Evolutionary conservation across 225 moss, liverwort and hornwort species (phyloP).

Genomic region (Pseudoscleropodium purum): DNA sequence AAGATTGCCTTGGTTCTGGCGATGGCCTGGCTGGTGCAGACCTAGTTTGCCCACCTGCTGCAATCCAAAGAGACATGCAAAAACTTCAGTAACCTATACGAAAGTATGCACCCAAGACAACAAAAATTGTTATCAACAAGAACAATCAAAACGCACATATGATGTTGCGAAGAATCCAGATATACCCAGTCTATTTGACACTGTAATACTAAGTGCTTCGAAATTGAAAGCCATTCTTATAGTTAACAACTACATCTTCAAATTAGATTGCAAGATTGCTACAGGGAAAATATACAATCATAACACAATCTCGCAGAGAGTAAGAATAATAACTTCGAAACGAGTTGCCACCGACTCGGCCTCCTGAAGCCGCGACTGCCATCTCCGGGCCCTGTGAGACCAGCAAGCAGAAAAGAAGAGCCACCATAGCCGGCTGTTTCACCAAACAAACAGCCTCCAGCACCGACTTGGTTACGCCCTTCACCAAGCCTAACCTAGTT

Average conservation of each 20-base stretch:
- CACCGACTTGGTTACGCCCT: not conserved
- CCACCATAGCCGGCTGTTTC: conserved; percentile 40
- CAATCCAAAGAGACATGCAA: not conserved
- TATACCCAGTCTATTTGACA: not conserved
- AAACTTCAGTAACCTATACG: not conserved
- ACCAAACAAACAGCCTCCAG: conserved; percentile 7
- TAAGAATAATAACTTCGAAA: conserved; percentile 22
- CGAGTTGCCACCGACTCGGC: conserved; percentile 43
- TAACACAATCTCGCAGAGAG: not conserved
- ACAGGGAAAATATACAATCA: not conserved
- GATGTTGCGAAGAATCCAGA: not conserved
- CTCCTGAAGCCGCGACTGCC: conserved; percentile 39
- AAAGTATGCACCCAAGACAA: not conserved
- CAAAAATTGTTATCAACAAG: not conserved
- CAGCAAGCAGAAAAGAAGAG: conserved; percentile 31
- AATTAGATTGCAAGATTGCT: not conserved
- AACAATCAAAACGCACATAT: not conserved
- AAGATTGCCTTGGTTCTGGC: conserved; percentile 23
- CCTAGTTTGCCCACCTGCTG: conserved; percentile 27
- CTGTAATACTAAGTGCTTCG: not conserved
- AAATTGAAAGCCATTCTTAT: not conserved
- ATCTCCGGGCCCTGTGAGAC: conserved; percentile 30
- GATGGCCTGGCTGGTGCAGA: conserved; percentile 31
- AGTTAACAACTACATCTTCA: not conserved
- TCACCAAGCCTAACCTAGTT: conserved; percentile 1